Evolutionary conservation across 2,329 filamentous ascomycete species (phyloP).

Genomic region (Penicillium sp.): DNA sequence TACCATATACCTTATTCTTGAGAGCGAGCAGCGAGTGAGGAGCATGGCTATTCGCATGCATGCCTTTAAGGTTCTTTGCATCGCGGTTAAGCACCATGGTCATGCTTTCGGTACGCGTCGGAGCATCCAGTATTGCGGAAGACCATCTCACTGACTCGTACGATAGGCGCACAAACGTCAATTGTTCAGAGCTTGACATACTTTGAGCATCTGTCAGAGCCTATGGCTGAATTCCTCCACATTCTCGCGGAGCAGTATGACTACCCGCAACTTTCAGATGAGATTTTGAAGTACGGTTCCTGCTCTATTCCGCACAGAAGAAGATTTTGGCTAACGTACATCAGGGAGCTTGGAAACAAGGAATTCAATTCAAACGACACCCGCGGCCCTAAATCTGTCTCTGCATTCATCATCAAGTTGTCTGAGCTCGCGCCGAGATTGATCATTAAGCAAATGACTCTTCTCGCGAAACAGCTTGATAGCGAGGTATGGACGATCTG

Average conservation of each 20-base stretch:
- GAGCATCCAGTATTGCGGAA: background rate
- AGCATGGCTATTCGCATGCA: slow-evolving; percentile 90
- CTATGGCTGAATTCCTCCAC: slow-evolving; percentile 97
- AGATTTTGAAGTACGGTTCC: slow-evolving; percentile 67
- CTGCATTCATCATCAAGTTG: slow-evolving; percentile 87
- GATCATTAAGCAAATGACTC: slow-evolving; percentile 96
- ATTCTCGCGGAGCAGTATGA: slow-evolving; percentile 97
- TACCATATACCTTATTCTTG: slow-evolving; percentile 89
- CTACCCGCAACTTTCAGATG: slow-evolving; percentile 91
- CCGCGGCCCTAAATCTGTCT: slow-evolving; percentile 93
- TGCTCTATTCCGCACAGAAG: background rate
- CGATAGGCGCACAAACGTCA: slow-evolving; percentile 85
- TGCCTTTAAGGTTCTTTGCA: slow-evolving; percentile 93
- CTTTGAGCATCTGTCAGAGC: slow-evolving; percentile 97
- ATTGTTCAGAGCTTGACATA: slow-evolving; percentile 98
- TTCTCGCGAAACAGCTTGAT: slow-evolving; percentile 90
- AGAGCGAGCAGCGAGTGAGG: slow-evolving; percentile 92
- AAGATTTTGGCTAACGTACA: slow-evolving; percentile 25
- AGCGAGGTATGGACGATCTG: slow-evolving; percentile 71
- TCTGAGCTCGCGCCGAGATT: slow-evolving; percentile 89
- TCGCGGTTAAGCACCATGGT: slow-evolving; percentile 95
- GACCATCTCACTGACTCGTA: slow-evolving; percentile 25
- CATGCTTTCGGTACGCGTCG: slow-evolving; percentile 78
- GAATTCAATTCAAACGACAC: slow-evolving; percentile 98
- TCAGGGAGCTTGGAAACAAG: slow-evolving; percentile 87